Evolutionary conservation across 768 basidiomycete species (phyloP).

Genomic region (Sarcodon aspratus): DNA sequence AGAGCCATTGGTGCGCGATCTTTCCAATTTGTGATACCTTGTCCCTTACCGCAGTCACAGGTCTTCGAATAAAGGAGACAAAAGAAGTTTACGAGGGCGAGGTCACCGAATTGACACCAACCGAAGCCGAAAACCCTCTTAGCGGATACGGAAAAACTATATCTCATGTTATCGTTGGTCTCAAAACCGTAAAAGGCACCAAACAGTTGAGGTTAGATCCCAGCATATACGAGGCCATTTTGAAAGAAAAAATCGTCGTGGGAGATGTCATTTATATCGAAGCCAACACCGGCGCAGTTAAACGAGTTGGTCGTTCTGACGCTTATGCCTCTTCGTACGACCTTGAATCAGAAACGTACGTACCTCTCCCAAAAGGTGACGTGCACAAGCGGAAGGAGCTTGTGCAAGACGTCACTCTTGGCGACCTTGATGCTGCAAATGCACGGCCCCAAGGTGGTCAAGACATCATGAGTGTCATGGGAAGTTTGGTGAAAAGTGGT

Average conservation of each 20-base stretch:
- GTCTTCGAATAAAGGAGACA: slow-evolving; percentile 96
- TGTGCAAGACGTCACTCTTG: slow-evolving; percentile 89
- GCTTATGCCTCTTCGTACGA: slow-evolving; percentile 97
- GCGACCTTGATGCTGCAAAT: slow-evolving; percentile 94
- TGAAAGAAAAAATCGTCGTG: slow-evolving; percentile 93
- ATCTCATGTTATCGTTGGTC: slow-evolving; percentile 92
- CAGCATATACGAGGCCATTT: slow-evolving; percentile 91
- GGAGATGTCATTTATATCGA: slow-evolving; percentile 98
- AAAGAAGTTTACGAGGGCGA: slow-evolving; percentile 99
- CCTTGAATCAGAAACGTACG: slow-evolving; percentile 96
- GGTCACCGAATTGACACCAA: slow-evolving; percentile 92
- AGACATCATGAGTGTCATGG: slow-evolving; percentile 99
- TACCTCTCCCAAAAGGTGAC: slow-evolving; percentile 92
- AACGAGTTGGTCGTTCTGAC: slow-evolving; percentile 95
- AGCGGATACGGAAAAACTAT: slow-evolving; percentile 98
- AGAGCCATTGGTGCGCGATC: slow-evolving; percentile 79
- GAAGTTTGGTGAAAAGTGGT: slow-evolving; percentile 77
- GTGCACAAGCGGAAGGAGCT: slow-evolving; percentile 95
- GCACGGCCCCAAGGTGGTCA: slow-evolving; percentile 93
- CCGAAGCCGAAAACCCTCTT: slow-evolving; percentile 94
- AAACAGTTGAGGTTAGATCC: slow-evolving; percentile 94
- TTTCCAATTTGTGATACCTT: background rate
- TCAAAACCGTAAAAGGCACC: slow-evolving; percentile 81
- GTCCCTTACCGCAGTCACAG: slow-evolving; percentile 25
- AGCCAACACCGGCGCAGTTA: slow-evolving; percentile 87